A percentile compares a stretch with the other conserved stretches of the same genome.
Evolutionary conservation across 2,329 filamentous ascomycete genomes (phyloP).

Genomic region (Penicillium brasilianum): DNA sequence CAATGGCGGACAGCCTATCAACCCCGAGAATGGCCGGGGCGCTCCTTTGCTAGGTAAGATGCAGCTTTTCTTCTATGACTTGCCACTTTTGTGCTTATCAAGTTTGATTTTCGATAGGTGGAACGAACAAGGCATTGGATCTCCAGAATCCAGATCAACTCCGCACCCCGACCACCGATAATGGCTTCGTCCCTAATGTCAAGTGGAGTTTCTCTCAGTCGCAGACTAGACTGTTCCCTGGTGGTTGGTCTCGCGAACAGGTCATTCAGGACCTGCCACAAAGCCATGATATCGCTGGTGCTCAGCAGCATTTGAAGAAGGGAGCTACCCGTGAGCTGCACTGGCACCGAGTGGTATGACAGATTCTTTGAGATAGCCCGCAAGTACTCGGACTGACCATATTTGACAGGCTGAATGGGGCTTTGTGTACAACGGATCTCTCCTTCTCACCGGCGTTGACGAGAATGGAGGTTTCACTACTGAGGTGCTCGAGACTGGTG

Average conservation of each 20-base stretch:
- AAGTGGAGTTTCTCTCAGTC: constrained; percentile 74
- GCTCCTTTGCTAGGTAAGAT: constrained; percentile 61
- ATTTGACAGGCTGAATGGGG: constrained; percentile 66
- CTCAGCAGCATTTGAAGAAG: constrained; percentile 71
- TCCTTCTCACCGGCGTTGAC: constrained; percentile 66
- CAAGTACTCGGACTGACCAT: not conserved
- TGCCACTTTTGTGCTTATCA: not conserved
- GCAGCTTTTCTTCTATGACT: not conserved
- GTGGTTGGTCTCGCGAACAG: constrained; percentile 70
- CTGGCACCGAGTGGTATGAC: constrained; percentile 68
- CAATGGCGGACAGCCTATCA: constrained; percentile 60
- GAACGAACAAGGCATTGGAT: constrained; percentile 67
- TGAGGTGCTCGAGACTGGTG: constrained; percentile 64
- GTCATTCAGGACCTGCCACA: constrained; percentile 69
- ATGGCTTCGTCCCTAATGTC: constrained; percentile 67
- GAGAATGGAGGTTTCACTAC: constrained; percentile 60
- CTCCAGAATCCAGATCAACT: constrained; percentile 68
- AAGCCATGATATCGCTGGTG: constrained; percentile 69
- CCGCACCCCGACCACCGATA: constrained; percentile 65
- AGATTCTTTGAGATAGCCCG: not conserved
- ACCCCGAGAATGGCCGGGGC: constrained; percentile 62
- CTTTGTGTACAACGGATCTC: constrained; percentile 63
- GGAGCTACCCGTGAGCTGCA: constrained; percentile 69
- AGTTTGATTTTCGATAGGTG: constrained; percentile 52
- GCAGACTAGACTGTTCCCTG: constrained; percentile 64